Evolutionary conservation across 345 rosid species (phyloP).

Genomic region (Bruguiera parviflora): DNA sequence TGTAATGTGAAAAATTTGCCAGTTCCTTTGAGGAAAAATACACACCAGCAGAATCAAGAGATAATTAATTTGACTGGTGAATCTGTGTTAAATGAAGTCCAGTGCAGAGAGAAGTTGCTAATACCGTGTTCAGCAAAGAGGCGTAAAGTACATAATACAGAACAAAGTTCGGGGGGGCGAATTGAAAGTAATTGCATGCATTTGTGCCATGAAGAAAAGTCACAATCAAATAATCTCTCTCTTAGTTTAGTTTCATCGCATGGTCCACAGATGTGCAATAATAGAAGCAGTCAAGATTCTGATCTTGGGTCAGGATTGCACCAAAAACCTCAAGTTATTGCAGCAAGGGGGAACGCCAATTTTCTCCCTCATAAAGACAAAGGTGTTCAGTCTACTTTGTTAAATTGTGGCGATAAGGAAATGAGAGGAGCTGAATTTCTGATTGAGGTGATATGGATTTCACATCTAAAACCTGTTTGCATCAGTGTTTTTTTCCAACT

Average conservation of each 20-base stretch:
- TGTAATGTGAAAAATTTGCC: constrained; percentile 26
- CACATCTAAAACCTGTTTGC: neutral
- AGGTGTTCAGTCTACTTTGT: constrained; percentile 24
- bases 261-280: constrained; percentile 20
- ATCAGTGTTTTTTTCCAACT: too few species aligned
- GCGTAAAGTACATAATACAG: constrained; percentile 41
- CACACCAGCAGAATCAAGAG: constrained; percentile 23
- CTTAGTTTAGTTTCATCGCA: constrained; percentile 35
- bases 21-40: constrained; percentile 27
- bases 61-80: constrained; percentile 31
- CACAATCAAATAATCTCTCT: constrained; percentile 24
- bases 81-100: constrained; percentile 25
- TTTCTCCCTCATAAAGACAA: constrained; percentile 20
- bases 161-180: constrained; percentile 20
- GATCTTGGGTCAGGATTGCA: constrained; percentile 30
- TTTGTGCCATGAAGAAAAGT: constrained; percentile 26
- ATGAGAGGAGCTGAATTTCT: constrained; percentile 72
- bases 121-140: constrained; percentile 47
- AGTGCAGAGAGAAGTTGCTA: constrained; percentile 35
- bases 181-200: constrained; percentile 10
- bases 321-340: constrained; percentile 24
- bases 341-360: constrained; percentile 18
- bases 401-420: constrained; percentile 45
- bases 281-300: constrained; percentile 27
- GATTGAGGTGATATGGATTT: constrained; percentile 46